Base-by-base conservation (phyloP, 2,329 filamentous ascomycete species). In the Calonectria crousiana region DNA sequence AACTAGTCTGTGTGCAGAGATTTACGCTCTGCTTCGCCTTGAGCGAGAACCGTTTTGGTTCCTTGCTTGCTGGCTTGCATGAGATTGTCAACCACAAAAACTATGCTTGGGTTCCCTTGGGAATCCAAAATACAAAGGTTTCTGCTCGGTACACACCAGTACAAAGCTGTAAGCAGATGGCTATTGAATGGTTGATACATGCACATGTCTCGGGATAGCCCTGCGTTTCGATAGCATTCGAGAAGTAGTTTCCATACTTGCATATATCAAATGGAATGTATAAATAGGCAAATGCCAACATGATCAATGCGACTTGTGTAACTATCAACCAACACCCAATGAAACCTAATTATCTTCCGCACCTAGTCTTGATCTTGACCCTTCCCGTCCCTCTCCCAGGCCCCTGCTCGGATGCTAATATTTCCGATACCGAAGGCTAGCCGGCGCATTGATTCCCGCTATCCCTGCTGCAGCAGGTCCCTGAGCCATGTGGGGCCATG, bases 1-100 rank as follows among this genome's bases (percentile, higher is more conserved):
- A 93, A 97, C 96, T 93, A 97, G 95, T 98, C 95, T 94, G 92
- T 93, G 94, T 97, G 95, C 95, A 95, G 89, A 98, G 89, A 98
- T 90, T 73, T 86, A 91, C 81, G 84, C 86, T 85, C 85, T 84
- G 79, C 82, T 82, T 79, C 79, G 84, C 86, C 85, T 83, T 85
- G 85, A 84, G 82, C 81, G 74, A 78, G 80, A 78, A 80, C 85
- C 90, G 90, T 92, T 88, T 91, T 92, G 90, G 85, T 76, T 80
- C 70, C 75, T 78, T 67, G 66, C 78, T 82, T 75, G 77, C 69
- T 68, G 80, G 81, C 75, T 56, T 78, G 81, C 75, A 78, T 79
- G 82, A 83, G 81, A 81, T 78, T 78, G 76, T 84, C 84, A 81
- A 73, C 73, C 78, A 76, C 75, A 73, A 41, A 41, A 69, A 69